A percentile compares a stretch with the other conserved stretches of the same genome.
Conservation (phyloP, 1,139 yeast species). For the Yamadazyma dushanensis region DNA sequence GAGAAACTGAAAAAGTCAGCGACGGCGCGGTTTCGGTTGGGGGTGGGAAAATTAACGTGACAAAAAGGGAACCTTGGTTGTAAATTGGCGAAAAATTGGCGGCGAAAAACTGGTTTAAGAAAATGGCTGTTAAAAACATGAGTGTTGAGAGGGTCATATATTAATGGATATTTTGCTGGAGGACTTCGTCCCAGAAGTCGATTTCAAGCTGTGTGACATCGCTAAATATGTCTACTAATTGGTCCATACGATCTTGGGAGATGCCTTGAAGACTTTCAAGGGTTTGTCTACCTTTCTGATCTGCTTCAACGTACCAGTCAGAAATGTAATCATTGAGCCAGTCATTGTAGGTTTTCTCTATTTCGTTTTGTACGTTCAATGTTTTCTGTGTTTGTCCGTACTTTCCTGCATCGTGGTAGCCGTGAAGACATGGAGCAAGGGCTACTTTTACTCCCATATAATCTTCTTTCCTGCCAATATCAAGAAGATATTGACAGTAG, state of each 20-base stretch:
- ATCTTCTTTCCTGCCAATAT: conserved; percentile 53
- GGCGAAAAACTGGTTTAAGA: too few relatives aligned
- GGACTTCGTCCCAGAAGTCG: conserved; percentile 61
- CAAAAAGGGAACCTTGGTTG: neutral
- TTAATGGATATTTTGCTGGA: conserved; percentile 7
- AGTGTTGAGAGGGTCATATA: too few relatives aligned
- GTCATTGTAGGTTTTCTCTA: conserved; percentile 36
- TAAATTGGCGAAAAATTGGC: too few relatives aligned
- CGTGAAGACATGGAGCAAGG: conserved; percentile 75
- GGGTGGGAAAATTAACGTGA: neutral
- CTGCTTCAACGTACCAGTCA: conserved; percentile 56
- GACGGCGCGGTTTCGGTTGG: neutral
- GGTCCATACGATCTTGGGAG: conserved; percentile 26
- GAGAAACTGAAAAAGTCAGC: neutral
- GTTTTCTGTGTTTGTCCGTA: conserved; percentile 22
- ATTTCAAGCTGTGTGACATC: conserved; percentile 60
- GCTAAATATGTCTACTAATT: conserved; percentile 57
- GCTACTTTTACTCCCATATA: conserved; percentile 69
- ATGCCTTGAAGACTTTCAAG: conserved; percentile 40
- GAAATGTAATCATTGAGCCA: conserved; percentile 68
- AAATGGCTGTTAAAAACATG: too few relatives aligned
- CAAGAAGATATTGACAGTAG: conserved; percentile 60
- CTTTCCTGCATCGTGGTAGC: conserved; percentile 58
- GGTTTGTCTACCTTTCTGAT: conserved; percentile 45
- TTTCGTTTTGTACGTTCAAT: conserved; percentile 7